phyloP scores from a whole-genome alignment of 352 stramenopile genomes.

The Elongisporangium prolatum region DNA sequence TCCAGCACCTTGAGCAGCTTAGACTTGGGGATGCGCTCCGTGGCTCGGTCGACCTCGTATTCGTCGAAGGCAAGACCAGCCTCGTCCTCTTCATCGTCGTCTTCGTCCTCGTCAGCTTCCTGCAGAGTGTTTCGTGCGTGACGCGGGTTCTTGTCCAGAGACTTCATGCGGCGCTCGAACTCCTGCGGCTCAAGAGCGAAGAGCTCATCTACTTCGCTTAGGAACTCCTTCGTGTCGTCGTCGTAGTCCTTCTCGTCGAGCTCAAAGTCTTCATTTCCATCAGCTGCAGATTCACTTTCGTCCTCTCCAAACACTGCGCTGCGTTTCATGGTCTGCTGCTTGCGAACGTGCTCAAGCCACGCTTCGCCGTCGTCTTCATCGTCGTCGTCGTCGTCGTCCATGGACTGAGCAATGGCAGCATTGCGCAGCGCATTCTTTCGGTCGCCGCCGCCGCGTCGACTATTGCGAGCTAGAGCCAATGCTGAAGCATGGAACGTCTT shows the following conservation, averaged over 20 bases:
- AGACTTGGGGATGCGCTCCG: slow-evolving; percentile 63
- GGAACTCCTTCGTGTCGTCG: slow-evolving; percentile 56
- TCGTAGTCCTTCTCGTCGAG: slow-evolving; percentile 31
- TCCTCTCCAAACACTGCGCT: slow-evolving; percentile 1
- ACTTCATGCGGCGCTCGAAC: slow-evolving; percentile 61
- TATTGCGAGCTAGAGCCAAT: slow-evolving; percentile 29
- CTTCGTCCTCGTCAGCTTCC: slow-evolving; percentile 11
- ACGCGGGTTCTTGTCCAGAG: slow-evolving; percentile 32
- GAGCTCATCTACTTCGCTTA: slow-evolving; percentile 68
- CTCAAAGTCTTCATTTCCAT: slow-evolving; percentile 16
- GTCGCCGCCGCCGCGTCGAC: slow-evolving; percentile 18
- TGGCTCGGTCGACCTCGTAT: slow-evolving; percentile 55
- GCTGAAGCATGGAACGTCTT: slow-evolving; percentile 38
- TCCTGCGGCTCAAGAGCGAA: slow-evolving; percentile 50
- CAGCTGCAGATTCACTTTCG: not conserved
- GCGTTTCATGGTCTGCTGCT: slow-evolving; percentile 10
- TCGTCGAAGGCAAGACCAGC: slow-evolving; percentile 14
- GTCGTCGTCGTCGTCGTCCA: slow-evolving; percentile 29
- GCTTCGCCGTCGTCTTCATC: slow-evolving; percentile 14
- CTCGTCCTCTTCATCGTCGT: slow-evolving; percentile 15
- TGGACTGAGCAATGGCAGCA: slow-evolving; percentile 3
- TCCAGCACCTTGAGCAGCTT: slow-evolving; percentile 66
- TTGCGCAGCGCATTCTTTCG: not conserved
- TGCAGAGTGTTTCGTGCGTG: slow-evolving; percentile 12
- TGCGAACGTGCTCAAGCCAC: not conserved